Base-by-base conservation (phyloP, 345 rosid genomes). In the Salix caprea region DNA sequence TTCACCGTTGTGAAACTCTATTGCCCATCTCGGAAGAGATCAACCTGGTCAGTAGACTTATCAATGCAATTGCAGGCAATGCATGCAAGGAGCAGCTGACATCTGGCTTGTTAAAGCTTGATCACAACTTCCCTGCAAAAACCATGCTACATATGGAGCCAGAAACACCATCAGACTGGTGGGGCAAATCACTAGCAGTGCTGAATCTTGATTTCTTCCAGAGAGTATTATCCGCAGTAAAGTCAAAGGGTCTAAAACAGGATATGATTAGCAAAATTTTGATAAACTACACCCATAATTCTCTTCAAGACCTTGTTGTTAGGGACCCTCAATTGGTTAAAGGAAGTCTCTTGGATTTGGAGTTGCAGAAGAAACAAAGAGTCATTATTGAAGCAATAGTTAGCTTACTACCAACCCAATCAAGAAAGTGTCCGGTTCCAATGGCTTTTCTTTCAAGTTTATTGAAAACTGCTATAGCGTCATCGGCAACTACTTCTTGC, bases 51-150 rank as follows among this genome's bases (percentile, higher is more conserved):
- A 84, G 65, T 76, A 84, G 94, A 80, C 89, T 96, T 42, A 86
- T 93, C 82, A 81, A 81, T 71, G 85, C 93, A 18, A 91, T 96
- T 21, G 97, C 95, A 40, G 92, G 82, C 81, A 93, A 88, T 76
- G 97, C 96, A 1, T 93, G 99, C 86, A 93, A 93, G 79, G 99
- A 96, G 86, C 97, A 96, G 82, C 94, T 96, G 54, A 85, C 97
- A n/a, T 92, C 99, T 4, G 98, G 99, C 46, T 83, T 96, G 78
- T 50, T 90, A 62, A 96, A 93, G 84, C 97, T 96, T 50, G 97
- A 96, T 78, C 93, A 91, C 37, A 85, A 86, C 58, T 92, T 84
- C 84, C 82, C 90, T 4, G 80, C 84, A 19, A 91, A 89, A 79
- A 8, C 76, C 40, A 66, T 56, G 23, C 65, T 80, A 0, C 86